Conservation (phyloP, 179 eudicot genomes). For the Vitellaria paradoxa region DNA sequence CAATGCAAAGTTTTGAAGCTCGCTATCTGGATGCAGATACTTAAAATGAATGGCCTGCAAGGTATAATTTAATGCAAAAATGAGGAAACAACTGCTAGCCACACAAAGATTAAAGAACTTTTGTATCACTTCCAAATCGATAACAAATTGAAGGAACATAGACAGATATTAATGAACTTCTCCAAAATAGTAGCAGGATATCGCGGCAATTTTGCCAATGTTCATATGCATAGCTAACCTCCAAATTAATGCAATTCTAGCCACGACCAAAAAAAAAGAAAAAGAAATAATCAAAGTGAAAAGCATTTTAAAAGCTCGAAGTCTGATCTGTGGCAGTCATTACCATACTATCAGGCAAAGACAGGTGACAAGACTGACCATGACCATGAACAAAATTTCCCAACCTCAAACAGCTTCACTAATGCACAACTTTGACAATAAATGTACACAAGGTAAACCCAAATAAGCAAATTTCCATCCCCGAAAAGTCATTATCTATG, state of each 20-base stretch:
- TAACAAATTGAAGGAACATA: background rate
- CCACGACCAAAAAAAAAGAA: background rate
- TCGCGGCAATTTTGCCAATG: background rate
- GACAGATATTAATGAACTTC: background rate
- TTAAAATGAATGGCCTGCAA: conserved; percentile 83
- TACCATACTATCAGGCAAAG: background rate
- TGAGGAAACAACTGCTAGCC: background rate
- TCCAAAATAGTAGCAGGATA: background rate
- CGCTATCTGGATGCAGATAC: conserved; percentile 84
- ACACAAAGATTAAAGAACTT: background rate
- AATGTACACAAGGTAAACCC: background rate
- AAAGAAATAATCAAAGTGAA: background rate
- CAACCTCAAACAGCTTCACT: background rate
- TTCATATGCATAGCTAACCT: background rate
- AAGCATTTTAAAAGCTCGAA: background rate
- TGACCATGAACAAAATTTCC: background rate
- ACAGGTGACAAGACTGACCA: background rate
- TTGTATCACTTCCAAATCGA: background rate
- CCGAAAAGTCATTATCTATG: background rate
- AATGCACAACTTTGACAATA: background rate
- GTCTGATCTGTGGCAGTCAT: background rate
- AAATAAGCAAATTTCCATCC: background rate
- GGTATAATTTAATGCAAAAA: conserved; percentile 13
- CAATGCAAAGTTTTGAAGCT: conserved; percentile 74
- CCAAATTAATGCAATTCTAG: background rate